Conservation (phyloP, 495 filamentous ascomycete species). For the Alectoria sarmentosa region DNA sequence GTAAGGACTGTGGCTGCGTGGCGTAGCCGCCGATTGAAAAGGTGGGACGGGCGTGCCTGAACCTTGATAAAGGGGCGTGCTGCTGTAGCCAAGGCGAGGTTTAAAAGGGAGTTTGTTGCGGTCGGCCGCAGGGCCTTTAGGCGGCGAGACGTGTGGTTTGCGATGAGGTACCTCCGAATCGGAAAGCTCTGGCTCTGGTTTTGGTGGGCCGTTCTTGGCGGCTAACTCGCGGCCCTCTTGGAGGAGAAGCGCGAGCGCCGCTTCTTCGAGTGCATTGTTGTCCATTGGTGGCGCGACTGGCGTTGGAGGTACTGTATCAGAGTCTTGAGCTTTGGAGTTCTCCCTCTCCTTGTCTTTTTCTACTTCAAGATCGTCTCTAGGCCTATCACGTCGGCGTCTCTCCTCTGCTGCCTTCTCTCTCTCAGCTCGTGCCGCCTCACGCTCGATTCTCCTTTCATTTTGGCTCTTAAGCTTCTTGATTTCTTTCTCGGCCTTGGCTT, state of each 20-base stretch:
- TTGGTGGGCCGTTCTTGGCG: slow-evolving; percentile 47
- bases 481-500: slow-evolving; percentile 57
- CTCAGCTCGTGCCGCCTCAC: slow-evolving; percentile 44
- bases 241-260: slow-evolving; percentile 47
- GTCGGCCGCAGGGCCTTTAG: slow-evolving; percentile 21
- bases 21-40: neutral
- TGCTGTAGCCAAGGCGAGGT: slow-evolving; percentile 22
- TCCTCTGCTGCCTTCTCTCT: slow-evolving; percentile 45
- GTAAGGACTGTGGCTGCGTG: slow-evolving; percentile 20
- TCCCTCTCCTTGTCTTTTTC: slow-evolving; percentile 39
- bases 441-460: slow-evolving; percentile 48
- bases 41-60: slow-evolving; percentile 21
- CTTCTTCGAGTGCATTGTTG: slow-evolving; percentile 51
- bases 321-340: slow-evolving; percentile 26
- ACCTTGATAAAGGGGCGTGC: slow-evolving; percentile 17
- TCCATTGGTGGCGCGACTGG: slow-evolving; percentile 38
- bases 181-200: slow-evolving; percentile 50
- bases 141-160: slow-evolving; percentile 24
- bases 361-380: slow-evolving; percentile 42
- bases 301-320: slow-evolving; percentile 24
- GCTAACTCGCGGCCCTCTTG: slow-evolving; percentile 55
- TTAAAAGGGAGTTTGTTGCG: slow-evolving; percentile 17
- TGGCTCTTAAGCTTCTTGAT: slow-evolving; percentile 53
- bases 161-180: slow-evolving; percentile 40
- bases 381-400: slow-evolving; percentile 48